Percentiles rank a stretch among this genome's conserved stretches.
phyloP scores from a whole-genome alignment of 2,329 filamentous ascomycete genomes.

The Aspergillus uvarum region DNA sequence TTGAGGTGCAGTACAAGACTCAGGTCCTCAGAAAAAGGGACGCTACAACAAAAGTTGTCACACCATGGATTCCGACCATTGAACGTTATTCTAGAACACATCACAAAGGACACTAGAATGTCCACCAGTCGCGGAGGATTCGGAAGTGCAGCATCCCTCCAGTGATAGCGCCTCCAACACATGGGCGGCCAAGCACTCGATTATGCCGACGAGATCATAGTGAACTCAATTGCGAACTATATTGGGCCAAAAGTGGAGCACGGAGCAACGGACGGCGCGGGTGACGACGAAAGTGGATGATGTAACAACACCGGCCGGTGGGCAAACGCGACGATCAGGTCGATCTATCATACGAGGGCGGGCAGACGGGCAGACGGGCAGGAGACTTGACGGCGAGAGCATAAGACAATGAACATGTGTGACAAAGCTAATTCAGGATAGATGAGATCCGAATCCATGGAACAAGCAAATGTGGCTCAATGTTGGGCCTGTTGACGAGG shows the following conservation, averaged over 20 bases:
- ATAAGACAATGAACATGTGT: conserved; percentile 9
- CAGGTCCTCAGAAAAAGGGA: background rate
- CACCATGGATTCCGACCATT: background rate
- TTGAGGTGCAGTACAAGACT: no score
- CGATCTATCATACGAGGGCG: background rate
- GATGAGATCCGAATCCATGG: conserved; percentile 1
- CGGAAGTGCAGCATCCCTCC: background rate
- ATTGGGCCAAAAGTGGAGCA: background rate
- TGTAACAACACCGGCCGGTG: background rate
- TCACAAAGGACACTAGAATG: background rate
- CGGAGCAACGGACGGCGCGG: background rate
- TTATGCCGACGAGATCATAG: background rate
- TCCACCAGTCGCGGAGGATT: background rate
- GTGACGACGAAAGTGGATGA: conserved; percentile 2
- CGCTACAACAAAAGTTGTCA: background rate
- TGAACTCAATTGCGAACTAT: conserved; percentile 7
- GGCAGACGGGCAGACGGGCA: background rate
- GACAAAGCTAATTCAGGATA: background rate
- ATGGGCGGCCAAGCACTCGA: background rate
- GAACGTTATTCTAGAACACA: background rate
- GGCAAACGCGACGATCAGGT: conserved; percentile 5
- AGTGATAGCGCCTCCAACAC: background rate
- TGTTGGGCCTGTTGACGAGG: background rate
- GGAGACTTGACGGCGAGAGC: background rate
- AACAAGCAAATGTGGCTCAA: background rate